Evolutionary conservation across 805 yeast species (phyloP).

Genomic region (Teunomyces panamensis): DNA sequence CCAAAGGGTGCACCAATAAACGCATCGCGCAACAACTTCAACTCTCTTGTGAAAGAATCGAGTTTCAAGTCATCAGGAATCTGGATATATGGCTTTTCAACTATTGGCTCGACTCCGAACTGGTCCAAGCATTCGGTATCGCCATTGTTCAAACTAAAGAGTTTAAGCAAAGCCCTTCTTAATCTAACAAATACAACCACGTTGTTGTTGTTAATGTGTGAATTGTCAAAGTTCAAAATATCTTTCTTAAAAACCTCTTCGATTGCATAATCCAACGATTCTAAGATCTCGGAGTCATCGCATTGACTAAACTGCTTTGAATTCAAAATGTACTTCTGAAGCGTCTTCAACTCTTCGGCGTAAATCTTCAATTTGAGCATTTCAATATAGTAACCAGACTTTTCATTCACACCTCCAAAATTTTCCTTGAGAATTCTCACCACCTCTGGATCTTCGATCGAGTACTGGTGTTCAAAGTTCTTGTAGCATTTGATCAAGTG

Average conservation of each 20-base stretch:
- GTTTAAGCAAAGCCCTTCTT: slow-evolving; percentile 1
- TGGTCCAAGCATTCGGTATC: slow-evolving; percentile 8
- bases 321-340: slow-evolving; percentile 8
- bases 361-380: slow-evolving; percentile 14
- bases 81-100: slow-evolving; percentile 9
- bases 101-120: not conserved
- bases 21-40: slow-evolving; percentile 16
- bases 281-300: slow-evolving; percentile 11
- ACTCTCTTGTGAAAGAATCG: slow-evolving; percentile 14
- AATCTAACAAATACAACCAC: slow-evolving; percentile 6
- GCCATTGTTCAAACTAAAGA: slow-evolving; percentile 7
- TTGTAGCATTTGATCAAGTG: not conserved
- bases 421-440: not conserved
- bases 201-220: not conserved
- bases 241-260: slow-evolving; percentile 3
- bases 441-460: not conserved
- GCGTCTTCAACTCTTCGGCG: slow-evolving; percentile 15
- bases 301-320: slow-evolving; percentile 4
- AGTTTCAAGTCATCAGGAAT: slow-evolving; percentile 20
- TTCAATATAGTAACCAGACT: slow-evolving; percentile 6
- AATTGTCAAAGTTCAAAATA: not conserved
- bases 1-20: slow-evolving; percentile 6
- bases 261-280: slow-evolving; percentile 3
- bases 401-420: not conserved
- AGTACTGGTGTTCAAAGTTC: slow-evolving; percentile 1